Evolutionary conservation across 2,329 filamentous ascomycete species (phyloP).

Genomic region (Sordariomycetes sp.): DNA sequence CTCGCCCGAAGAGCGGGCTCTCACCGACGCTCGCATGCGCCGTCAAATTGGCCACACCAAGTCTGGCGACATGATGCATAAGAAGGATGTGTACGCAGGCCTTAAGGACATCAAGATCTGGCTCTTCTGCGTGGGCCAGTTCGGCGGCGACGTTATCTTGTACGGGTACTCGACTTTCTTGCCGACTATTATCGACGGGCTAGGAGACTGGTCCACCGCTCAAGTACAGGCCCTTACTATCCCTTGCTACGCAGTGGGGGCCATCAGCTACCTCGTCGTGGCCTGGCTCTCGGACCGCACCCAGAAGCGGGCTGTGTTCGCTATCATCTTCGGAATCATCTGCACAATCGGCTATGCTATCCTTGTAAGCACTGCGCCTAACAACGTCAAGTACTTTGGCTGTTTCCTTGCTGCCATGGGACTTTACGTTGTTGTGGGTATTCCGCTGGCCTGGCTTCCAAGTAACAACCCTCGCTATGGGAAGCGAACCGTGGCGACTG

Average conservation of each 20-base stretch:
- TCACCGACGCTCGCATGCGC: not conserved
- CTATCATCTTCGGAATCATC: constrained; percentile 33
- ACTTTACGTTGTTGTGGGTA: constrained; percentile 29
- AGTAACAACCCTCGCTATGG: constrained; percentile 4
- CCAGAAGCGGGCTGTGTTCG: constrained; percentile 45
- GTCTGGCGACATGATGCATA: constrained; percentile 17
- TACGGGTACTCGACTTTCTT: constrained; percentile 60
- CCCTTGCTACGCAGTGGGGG: constrained; percentile 55
- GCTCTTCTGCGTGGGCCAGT: constrained; percentile 47
- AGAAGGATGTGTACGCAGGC: constrained; percentile 42
- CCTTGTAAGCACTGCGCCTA: constrained; percentile 40
- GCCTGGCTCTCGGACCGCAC: constrained; percentile 48
- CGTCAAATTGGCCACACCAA: constrained; percentile 20
- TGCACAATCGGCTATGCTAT: constrained; percentile 49
- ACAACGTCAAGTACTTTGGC: constrained; percentile 48
- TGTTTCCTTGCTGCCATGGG: constrained; percentile 54
- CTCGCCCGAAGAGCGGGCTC: constrained; percentile 31
- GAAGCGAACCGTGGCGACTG: not conserved
- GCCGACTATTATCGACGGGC: constrained; percentile 55
- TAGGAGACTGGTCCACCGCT: constrained; percentile 43
- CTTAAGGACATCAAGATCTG: constrained; percentile 55
- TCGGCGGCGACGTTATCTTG: constrained; percentile 53
- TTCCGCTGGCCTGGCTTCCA: constrained; percentile 4
- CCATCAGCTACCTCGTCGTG: constrained; percentile 45
- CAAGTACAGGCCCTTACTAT: constrained; percentile 58